phyloP scores from a whole-genome alignment of 1,284 basidiomycete species.

The Ceratobasidium sp. region DNA sequence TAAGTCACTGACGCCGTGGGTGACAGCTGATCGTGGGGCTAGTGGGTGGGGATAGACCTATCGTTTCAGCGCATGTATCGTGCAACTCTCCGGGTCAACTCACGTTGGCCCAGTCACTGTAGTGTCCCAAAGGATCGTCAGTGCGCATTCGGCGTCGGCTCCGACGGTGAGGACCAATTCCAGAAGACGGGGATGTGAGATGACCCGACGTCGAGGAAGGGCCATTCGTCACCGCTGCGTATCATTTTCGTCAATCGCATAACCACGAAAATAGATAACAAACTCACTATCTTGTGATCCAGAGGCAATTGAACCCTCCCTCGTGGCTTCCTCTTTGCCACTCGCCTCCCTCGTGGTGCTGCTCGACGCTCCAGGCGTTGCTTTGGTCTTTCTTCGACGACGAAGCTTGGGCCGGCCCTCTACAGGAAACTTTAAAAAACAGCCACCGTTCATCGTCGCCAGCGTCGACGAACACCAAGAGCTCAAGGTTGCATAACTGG shows the following conservation, averaged over 20 bases:
- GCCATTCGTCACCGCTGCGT: background rate
- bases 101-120: background rate
- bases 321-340: too few species aligned
- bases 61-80: too few species aligned
- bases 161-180: slow-evolving; percentile 3
- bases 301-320: background rate
- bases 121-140: too few species aligned
- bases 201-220: background rate
- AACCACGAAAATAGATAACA: background rate
- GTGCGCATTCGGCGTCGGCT: too few species aligned
- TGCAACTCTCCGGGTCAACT: background rate
- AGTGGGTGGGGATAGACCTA: too few species aligned
- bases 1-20: too few species aligned
- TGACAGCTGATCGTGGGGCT: too few species aligned
- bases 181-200: background rate
- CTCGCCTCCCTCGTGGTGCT: background rate
- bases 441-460: slow-evolving; percentile 19
- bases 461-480: slow-evolving; percentile 18
- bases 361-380: slow-evolving; percentile 21
- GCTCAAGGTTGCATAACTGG: slow-evolving; percentile 10
- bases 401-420: slow-evolving; percentile 3
- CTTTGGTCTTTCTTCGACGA: slow-evolving; percentile 15
- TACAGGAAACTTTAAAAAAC: background rate
- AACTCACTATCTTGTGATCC: background rate
- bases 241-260: background rate